These are phyloP conservation scores for Hanseniaspora hatyaiensis DNA, from an alignment of 805 yeast species.

Conservation along the genomic window DNA sequence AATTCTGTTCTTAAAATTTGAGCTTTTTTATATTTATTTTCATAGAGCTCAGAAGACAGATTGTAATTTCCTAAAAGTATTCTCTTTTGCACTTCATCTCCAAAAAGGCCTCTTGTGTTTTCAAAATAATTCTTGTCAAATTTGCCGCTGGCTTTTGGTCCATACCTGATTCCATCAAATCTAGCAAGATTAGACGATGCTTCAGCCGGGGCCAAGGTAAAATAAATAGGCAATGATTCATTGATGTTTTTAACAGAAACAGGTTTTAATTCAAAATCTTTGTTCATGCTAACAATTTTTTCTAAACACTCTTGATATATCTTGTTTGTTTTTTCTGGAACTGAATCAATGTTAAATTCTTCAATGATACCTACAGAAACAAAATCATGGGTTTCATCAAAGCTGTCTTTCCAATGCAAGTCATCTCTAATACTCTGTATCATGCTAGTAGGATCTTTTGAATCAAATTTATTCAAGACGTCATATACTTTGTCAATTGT, in stretches of 20 bases:
- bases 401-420: slow-evolving; percentile 14
- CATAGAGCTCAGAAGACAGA: slow-evolving; percentile 56
- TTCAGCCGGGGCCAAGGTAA: slow-evolving; percentile 81
- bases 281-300: slow-evolving; percentile 31
- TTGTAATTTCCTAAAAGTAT: slow-evolving; percentile 79
- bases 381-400: slow-evolving; percentile 14
- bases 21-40: slow-evolving; percentile 69
- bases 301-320: slow-evolving; percentile 39
- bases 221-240: slow-evolving; percentile 65
- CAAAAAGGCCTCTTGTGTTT: slow-evolving; percentile 55
- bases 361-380: slow-evolving; percentile 60
- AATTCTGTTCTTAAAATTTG: slow-evolving; percentile 50
- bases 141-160: slow-evolving; percentile 36
- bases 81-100: slow-evolving; percentile 72
- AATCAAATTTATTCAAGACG: slow-evolving; percentile 50
- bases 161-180: slow-evolving; percentile 84
- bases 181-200: slow-evolving; percentile 86
- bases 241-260: slow-evolving; percentile 63
- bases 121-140: slow-evolving; percentile 34
- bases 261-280: slow-evolving; percentile 39
- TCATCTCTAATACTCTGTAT: slow-evolving; percentile 28
- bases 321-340: slow-evolving; percentile 37
- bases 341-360: slow-evolving; percentile 50
- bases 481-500: slow-evolving; percentile 40
- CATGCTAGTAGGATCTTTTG: slow-evolving; percentile 69